A percentile compares a stretch with the other conserved stretches of the same genome.
phyloP scores from a whole-genome alignment of 768 basidiomycete genomes.

The Tulasnella sp. region DNA sequence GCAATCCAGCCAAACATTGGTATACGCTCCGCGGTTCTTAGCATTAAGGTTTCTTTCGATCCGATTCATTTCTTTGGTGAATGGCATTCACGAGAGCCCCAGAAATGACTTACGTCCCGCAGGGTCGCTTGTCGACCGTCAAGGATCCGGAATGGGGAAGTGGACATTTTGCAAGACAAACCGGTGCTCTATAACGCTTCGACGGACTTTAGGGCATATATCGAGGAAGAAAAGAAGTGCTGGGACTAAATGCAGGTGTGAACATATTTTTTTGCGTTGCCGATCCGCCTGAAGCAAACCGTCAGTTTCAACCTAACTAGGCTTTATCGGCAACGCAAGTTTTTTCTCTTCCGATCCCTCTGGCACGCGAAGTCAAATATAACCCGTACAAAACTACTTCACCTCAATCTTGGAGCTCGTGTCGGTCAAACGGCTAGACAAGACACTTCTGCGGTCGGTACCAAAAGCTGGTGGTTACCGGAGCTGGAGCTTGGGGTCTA shows the following conservation, averaged over 20 bases:
- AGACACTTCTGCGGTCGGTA: neutral
- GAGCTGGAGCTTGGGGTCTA: neutral
- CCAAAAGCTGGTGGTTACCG: neutral
- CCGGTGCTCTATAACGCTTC: neutral
- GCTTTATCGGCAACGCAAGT: neutral
- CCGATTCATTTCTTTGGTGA: no score
- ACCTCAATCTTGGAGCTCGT: conserved; percentile 4
- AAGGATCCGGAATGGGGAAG: neutral
- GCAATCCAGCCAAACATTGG: no score
- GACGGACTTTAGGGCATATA: neutral
- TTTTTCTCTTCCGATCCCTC: neutral
- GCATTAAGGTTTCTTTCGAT: no score
- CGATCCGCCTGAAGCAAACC: no score
- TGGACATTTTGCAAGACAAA: neutral
- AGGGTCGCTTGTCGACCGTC: no score
- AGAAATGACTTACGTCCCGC: no score
- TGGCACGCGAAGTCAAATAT: neutral
- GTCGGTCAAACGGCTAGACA: neutral
- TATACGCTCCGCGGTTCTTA: no score
- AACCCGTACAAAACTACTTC: neutral
- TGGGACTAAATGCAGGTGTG: neutral
- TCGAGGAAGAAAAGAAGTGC: neutral
- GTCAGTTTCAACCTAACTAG: neutral
- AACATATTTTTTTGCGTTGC: no score
- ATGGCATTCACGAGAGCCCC: no score